Evolutionary conservation across 2,329 filamentous ascomycete genomes (phyloP).

Genomic region (Colletotrichum viniferum): DNA sequence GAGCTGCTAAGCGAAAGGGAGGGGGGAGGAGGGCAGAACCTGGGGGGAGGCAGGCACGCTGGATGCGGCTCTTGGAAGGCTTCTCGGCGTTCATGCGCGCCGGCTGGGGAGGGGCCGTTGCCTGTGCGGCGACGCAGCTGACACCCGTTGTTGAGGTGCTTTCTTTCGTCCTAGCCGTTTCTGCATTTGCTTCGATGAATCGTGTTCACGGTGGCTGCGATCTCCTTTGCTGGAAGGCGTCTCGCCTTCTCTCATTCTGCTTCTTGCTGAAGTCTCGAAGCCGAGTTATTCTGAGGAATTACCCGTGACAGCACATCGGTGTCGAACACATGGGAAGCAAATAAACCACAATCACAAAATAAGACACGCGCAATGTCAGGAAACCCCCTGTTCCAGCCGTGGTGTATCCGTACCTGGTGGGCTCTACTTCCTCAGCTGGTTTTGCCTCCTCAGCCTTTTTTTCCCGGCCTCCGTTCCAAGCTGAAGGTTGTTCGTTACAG

Average conservation of each 20-base stretch:
- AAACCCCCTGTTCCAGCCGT: background rate
- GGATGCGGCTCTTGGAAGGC: slow-evolving; percentile 11
- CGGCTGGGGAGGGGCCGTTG: background rate
- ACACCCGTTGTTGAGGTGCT: background rate
- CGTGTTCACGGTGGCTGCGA: too few species aligned
- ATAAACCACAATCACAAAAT: background rate
- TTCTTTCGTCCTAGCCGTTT: background rate
- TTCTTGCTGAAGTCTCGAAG: background rate
- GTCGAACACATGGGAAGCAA: background rate
- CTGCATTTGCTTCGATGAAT: background rate
- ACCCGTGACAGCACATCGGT: background rate
- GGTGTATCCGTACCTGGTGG: too few species aligned
- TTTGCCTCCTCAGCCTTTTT: background rate
- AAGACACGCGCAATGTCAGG: background rate
- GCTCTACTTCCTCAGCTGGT: background rate
- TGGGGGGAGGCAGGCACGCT: background rate
- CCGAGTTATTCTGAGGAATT: background rate
- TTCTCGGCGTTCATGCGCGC: slow-evolving; percentile 6
- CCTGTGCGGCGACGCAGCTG: background rate
- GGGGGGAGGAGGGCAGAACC: background rate
- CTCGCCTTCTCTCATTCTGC: background rate
- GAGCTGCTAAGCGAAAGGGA: background rate
- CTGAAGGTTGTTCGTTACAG: background rate
- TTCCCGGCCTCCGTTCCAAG: background rate
- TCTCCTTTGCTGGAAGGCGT: background rate